Evolutionary conservation across 129 eudicot species (phyloP).

Genomic region (Kitagawia praeruptora): DNA sequence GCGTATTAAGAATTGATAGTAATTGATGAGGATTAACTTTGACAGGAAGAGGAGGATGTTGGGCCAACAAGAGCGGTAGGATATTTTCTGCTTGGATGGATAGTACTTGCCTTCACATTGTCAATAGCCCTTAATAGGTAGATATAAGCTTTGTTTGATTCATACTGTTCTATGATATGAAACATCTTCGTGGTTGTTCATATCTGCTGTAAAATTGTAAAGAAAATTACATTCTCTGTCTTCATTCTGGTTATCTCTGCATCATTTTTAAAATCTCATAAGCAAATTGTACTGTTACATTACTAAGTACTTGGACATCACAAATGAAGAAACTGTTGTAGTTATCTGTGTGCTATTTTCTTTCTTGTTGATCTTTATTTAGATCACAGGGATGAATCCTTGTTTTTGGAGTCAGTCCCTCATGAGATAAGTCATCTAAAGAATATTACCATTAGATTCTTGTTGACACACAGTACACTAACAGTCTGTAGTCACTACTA

Average conservation of each 20-base stretch:
- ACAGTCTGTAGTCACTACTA: background rate
- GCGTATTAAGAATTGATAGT: background rate
- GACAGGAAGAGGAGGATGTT: slow-evolving; percentile 74
- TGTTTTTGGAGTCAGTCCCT: background rate
- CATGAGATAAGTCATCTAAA: background rate
- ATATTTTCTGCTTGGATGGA: slow-evolving; percentile 60
- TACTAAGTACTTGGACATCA: background rate
- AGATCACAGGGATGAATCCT: background rate
- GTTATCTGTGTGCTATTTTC: background rate
- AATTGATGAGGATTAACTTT: background rate
- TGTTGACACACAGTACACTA: background rate
- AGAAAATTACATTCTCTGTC: background rate
- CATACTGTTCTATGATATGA: background rate
- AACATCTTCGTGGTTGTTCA: background rate
- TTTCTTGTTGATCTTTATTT: background rate
- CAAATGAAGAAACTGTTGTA: background rate
- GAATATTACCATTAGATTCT: background rate
- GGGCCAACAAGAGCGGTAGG: slow-evolving; percentile 72
- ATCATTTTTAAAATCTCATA: background rate
- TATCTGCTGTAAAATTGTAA: background rate
- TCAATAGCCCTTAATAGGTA: slow-evolving; percentile 43
- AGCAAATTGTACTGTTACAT: background rate
- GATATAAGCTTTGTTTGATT: background rate
- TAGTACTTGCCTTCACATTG: slow-evolving; percentile 28
- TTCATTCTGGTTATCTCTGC: background rate